A percentile compares a stretch with the other conserved stretches of the same genome.
phyloP scores from a whole-genome alignment of 2,329 filamentous ascomycete species.

The Fusarium pseudocircinatum region DNA sequence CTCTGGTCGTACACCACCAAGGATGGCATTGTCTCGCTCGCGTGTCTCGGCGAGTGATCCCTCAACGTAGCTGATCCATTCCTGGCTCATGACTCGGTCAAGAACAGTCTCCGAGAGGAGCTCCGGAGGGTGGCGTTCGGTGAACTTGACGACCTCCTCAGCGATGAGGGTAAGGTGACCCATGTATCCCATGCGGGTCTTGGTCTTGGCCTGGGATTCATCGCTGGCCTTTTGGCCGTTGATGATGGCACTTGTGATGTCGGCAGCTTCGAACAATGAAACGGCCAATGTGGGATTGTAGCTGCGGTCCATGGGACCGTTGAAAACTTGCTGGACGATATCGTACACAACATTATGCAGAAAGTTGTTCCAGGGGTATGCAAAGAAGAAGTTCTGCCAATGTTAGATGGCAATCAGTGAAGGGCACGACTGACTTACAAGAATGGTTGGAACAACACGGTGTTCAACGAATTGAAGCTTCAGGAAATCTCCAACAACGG shows the following conservation, averaged over 20 bases:
- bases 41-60: slow-evolving; percentile 91
- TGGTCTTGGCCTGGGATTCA: slow-evolving; percentile 81
- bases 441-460: slow-evolving; percentile 91
- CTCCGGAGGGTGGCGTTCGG: slow-evolving; percentile 90
- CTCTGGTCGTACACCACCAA: slow-evolving; percentile 93
- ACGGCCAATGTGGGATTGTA: slow-evolving; percentile 91
- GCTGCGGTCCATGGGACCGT: slow-evolving; percentile 95
- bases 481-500: slow-evolving; percentile 91
- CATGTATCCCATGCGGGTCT: slow-evolving; percentile 97
- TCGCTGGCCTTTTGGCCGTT: slow-evolving; percentile 89
- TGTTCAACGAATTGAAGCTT: slow-evolving; percentile 98
- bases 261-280: slow-evolving; percentile 90
- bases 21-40: slow-evolving; percentile 97
- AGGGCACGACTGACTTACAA: slow-evolving; percentile 66
- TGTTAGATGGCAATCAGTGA: slow-evolving; percentile 18
- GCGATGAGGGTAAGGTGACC: slow-evolving; percentile 96
- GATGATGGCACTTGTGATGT: slow-evolving; percentile 91
- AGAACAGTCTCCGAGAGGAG: slow-evolving; percentile 84
- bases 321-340: slow-evolving; percentile 98
- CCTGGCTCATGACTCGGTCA: slow-evolving; percentile 86
- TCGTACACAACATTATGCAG: slow-evolving; percentile 99
- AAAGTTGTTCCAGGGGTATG: slow-evolving; percentile 99
- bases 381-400: slow-evolving; percentile 90
- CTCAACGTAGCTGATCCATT: slow-evolving; percentile 96
- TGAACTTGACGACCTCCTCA: slow-evolving; percentile 98